A percentile compares a stretch with the other conserved stretches of the same genome.
These are phyloP conservation scores for Alternaria tenuissima DNA, from an alignment of 2,329 filamentous ascomycete species.

Conservation along the genomic window DNA sequence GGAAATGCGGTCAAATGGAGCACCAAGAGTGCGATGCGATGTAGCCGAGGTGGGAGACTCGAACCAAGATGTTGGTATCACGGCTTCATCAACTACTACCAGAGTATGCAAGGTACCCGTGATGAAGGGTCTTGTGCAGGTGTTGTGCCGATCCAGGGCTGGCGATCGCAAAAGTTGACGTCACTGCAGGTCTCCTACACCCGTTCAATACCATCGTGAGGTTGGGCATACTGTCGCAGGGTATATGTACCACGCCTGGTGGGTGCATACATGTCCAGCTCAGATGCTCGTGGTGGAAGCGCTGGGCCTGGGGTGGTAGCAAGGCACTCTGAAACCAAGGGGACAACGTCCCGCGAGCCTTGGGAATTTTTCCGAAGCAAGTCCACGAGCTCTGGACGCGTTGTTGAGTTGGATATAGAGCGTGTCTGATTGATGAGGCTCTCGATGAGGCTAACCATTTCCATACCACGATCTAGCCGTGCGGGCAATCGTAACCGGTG, in stretches of 20 bases:
- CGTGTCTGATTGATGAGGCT: conserved; percentile 14
- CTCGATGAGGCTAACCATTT: conserved; percentile 10
- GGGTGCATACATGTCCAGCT: background rate
- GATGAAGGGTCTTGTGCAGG: conserved; percentile 1
- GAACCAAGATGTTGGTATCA: background rate
- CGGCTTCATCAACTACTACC: conserved; percentile 2
- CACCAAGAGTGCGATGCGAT: background rate
- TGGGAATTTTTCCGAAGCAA: background rate
- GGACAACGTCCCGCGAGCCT: background rate
- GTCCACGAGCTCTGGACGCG: background rate
- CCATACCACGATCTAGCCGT: conserved; percentile 13
- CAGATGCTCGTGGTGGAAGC: background rate
- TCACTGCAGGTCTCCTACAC: background rate
- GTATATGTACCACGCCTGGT: background rate
- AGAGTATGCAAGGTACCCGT: conserved; percentile 5
- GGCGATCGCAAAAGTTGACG: conserved; percentile 4
- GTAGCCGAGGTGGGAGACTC: background rate
- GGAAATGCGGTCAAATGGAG: background rate
- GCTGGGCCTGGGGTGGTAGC: background rate
- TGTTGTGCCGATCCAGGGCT: background rate
- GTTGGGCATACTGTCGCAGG: background rate
- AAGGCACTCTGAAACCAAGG: background rate
- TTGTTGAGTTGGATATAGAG: conserved; percentile 1
- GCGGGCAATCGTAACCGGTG: conserved; percentile 21
- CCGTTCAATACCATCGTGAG: background rate